A percentile compares a stretch with the other conserved stretches of the same genome.
phyloP scores from a whole-genome alignment of 192 early-diverging fungal species.

The Entrophospora sp. region DNA sequence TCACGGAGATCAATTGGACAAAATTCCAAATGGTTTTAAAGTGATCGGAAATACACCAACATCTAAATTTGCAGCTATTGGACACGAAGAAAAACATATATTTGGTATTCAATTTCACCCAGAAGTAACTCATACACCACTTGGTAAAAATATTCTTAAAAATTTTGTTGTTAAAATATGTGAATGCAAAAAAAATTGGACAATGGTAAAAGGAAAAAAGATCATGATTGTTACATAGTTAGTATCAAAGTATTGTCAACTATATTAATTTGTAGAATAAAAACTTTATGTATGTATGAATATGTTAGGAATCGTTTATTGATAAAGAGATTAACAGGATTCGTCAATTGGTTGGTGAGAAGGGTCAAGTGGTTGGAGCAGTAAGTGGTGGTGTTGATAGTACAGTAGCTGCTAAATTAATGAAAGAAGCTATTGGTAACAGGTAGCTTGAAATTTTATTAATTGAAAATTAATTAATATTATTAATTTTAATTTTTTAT shows the following conservation, averaged over 20 bases:
- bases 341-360: conserved; percentile 79
- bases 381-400: conserved; percentile 96
- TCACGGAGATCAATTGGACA: conserved; percentile 91
- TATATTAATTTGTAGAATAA: no score
- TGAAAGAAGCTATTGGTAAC: conserved; percentile 96
- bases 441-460: conserved; percentile 29
- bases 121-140: conserved; percentile 94
- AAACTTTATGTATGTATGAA: no score
- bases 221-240: no score
- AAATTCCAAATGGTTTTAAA: conserved; percentile 70
- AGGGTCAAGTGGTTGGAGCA: conserved; percentile 91
- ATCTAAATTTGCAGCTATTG: conserved; percentile 84
- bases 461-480: not conserved
- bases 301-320: conserved; percentile 71
- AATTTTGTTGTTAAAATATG: conserved; percentile 96
- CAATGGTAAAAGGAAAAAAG: no score
- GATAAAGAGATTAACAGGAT: conserved; percentile 97
- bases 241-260: no score
- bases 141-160: conserved; percentile 70
- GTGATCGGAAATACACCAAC: conserved; percentile 81
- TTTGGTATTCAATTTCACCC: conserved; percentile 99
- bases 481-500: not conserved
- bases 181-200: conserved; percentile 79
- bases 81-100: conserved; percentile 67
- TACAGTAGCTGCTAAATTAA: conserved; percentile 92